Evolutionary conservation across 805 yeast species (phyloP), one percentile per base, ranked within the genome.

Genomic region (Hanseniaspora lachancei): DNA sequence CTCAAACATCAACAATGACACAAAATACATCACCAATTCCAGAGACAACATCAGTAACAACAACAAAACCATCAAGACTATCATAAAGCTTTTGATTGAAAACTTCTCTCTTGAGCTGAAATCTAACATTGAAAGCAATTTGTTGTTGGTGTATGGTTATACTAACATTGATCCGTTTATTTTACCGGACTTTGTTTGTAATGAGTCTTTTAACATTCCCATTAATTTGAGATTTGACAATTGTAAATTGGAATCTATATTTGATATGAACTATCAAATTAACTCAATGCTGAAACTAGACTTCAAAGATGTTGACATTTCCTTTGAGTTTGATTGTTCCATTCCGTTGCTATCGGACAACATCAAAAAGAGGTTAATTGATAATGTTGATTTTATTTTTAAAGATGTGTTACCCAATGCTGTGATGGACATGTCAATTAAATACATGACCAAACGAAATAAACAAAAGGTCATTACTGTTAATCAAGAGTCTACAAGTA

Each of bases 241-340:
- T 23, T 66, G 68, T 38, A 62, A 62, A 23, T 59, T 68, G 39
- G 70, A 68, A 54, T 68, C 71, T 2, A 68, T 68, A 18, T 63
- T 67, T 10, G 68, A 68, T 57, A 66, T 67, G 43, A 51, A 55
- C 18, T 46, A 46, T 23, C 38, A 50, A 20, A 29, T 39, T 18
- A 46, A 47, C 12, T 46, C 49, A 9, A 68, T 70, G 16, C 59
- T 68, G 8, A 66, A 70, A 24, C 62, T 68, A 16, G 66, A 71
- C n/a, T 68, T 68, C 58, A 68, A 68, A 57, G 72, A 68, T 59
- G 71, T 68, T 8, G 61, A 64, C 36, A 56, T 68, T 29, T 69
- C 68, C 57, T 68, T 68, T 49, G 60, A 67, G 44, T 68, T 68
- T 47, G 67, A 67, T 55, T 68, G 72, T 50, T 68, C 71, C 20